Evolutionary conservation across 768 basidiomycete species (phyloP).

Genomic region (Russula olivacea): DNA sequence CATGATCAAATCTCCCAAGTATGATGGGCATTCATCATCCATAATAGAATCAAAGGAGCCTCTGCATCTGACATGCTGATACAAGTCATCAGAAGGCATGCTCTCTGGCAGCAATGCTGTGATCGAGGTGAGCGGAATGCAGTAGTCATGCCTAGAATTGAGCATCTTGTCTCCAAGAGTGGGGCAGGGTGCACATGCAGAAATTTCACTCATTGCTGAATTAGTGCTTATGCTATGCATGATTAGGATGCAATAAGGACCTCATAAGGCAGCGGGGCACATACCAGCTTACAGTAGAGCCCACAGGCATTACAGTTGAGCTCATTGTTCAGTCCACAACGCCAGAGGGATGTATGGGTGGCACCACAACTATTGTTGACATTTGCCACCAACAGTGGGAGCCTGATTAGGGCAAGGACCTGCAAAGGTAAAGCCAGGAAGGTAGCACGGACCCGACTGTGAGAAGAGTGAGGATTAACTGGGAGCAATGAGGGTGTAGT

Average conservation of each 20-base stretch:
- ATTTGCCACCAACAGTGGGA: too few species aligned
- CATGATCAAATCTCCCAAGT: slow-evolving; percentile 32
- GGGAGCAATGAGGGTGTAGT: slow-evolving; percentile 55
- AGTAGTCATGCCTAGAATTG: slow-evolving; percentile 48
- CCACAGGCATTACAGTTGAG: too few species aligned
- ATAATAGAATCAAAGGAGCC: slow-evolving; percentile 62
- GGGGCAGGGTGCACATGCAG: slow-evolving; percentile 56
- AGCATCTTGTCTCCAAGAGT: slow-evolving; percentile 88
- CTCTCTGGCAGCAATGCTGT: slow-evolving; percentile 58
- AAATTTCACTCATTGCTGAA: slow-evolving; percentile 60
- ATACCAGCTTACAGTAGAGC: too few species aligned
- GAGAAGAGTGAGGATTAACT: slow-evolving; percentile 64
- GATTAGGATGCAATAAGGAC: too few species aligned
- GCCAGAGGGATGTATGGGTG: too few species aligned
- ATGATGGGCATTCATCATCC: slow-evolving; percentile 39
- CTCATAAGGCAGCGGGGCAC: too few species aligned
- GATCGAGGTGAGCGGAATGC: slow-evolving; percentile 54
- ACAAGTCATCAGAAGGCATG: slow-evolving; percentile 25
- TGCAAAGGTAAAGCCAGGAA: not conserved
- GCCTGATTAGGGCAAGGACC: slow-evolving; percentile 50
- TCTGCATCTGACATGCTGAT: slow-evolving; percentile 32
- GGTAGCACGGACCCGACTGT: slow-evolving; percentile 51
- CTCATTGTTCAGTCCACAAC: too few species aligned
- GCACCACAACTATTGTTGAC: too few species aligned
- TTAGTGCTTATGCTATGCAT: too few species aligned